Conservation (phyloP, 768 basidiomycete genomes). For the Lactarius quietus region DNA sequence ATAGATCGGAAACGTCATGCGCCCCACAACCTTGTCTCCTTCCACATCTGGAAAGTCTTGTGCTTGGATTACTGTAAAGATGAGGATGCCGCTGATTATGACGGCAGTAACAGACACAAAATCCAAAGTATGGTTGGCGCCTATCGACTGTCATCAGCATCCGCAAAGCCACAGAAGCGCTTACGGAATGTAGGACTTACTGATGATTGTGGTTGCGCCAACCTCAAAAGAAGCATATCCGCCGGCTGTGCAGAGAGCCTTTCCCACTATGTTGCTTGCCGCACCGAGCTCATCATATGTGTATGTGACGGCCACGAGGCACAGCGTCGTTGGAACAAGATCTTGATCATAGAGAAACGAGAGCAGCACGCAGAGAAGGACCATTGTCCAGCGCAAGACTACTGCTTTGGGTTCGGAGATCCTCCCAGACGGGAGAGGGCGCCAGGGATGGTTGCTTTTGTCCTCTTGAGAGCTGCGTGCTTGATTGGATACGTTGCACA, state of each 20-base stretch:
- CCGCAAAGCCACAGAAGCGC: neutral
- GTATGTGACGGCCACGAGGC: conserved; percentile 26
- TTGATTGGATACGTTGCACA: conserved; percentile 31
- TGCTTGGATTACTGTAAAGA: conserved; percentile 27
- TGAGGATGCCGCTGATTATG: conserved; percentile 23
- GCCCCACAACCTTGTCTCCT: conserved; percentile 26
- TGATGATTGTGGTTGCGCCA: conserved; percentile 24
- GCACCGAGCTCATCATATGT: conserved; percentile 21
- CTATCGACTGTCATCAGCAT: neutral
- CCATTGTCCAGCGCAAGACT: conserved; percentile 25
- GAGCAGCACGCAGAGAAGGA: conserved; percentile 21
- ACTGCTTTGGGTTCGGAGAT: conserved; percentile 23
- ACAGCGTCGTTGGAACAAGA: conserved; percentile 23
- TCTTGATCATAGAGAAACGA: conserved; percentile 21
- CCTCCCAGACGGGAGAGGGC: conserved; percentile 30
- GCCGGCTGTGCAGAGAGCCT: conserved; percentile 24
- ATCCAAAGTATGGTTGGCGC: conserved; percentile 15
- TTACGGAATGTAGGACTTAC: conserved; percentile 8
- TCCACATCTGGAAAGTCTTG: conserved; percentile 31
- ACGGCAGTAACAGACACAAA: conserved; percentile 23
- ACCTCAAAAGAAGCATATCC: conserved; percentile 28
- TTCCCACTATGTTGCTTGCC: conserved; percentile 19
- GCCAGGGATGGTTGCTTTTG: conserved; percentile 29
- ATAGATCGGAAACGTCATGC: conserved; percentile 29
- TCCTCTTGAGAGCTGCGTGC: conserved; percentile 27